phyloP scores from a whole-genome alignment of 345 rosid genomes.

The Geranium rotundifolium region DNA sequence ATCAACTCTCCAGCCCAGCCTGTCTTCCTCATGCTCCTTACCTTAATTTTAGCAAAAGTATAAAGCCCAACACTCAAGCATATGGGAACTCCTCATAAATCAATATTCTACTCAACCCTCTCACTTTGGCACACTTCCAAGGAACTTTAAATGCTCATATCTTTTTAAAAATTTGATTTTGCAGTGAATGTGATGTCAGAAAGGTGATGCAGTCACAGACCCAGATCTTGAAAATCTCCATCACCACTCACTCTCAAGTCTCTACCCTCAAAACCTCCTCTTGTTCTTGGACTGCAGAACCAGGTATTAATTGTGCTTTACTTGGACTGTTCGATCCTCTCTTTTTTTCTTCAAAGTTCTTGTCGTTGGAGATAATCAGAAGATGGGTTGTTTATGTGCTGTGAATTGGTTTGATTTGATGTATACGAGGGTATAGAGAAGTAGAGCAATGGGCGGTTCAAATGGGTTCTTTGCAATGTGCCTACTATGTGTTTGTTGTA shows the following conservation, averaged over 20 bases:
- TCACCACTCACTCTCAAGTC: background rate
- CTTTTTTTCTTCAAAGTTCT: background rate
- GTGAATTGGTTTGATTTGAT: background rate
- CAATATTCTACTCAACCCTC: too few relatives aligned
- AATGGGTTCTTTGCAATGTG: background rate
- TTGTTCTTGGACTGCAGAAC: background rate
- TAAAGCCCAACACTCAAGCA: background rate
- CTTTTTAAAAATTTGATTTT: too few relatives aligned
- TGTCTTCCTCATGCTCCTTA: background rate
- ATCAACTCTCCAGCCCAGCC: background rate
- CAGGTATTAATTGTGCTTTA: background rate
- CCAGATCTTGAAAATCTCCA: background rate
- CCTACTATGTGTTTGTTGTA: constrained; percentile 3
- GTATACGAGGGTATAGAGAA: background rate
- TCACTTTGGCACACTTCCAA: too few relatives aligned
- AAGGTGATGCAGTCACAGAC: background rate
- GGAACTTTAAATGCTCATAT: background rate
- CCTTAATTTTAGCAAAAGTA: background rate
- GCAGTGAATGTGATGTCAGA: background rate
- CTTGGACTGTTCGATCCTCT: too few relatives aligned
- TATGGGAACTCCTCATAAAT: background rate
- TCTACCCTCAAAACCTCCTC: background rate
- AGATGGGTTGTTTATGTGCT: background rate
- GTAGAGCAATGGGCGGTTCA: constrained; percentile 2
- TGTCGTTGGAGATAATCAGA: background rate